These are phyloP conservation scores for Eutrema salsugineum DNA, from an alignment of 441 rosid genomes.

Conservation along the genomic window DNA sequence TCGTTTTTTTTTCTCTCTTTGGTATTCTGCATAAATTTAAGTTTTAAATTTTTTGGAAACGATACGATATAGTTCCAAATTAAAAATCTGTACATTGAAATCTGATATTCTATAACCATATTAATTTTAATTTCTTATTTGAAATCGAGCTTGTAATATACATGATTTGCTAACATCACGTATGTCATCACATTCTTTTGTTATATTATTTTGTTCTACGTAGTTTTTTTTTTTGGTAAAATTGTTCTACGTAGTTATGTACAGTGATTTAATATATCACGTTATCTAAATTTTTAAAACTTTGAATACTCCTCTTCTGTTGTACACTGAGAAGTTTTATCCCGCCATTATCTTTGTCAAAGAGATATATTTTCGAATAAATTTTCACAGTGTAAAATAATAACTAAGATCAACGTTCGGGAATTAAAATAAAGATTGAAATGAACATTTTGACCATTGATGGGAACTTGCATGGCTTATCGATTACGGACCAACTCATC, in stretches of 20 bases:
- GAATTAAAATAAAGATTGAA: neutral
- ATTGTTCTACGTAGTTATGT: neutral
- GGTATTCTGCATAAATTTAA: neutral
- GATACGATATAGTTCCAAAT: neutral
- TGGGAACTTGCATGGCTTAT: constrained; percentile 30
- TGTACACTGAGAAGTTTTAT: neutral
- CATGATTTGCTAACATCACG: neutral
- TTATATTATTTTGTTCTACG: too few species aligned
- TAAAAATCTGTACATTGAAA: neutral
- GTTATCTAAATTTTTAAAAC: neutral
- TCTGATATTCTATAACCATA: neutral
- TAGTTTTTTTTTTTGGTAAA: too few species aligned
- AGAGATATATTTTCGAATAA: neutral
- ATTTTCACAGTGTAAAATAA: neutral
- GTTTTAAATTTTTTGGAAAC: neutral
- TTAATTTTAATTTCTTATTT: neutral
- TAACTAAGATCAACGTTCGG: neutral
- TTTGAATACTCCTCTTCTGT: neutral
- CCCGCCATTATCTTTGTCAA: neutral
- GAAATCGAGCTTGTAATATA: too few species aligned
- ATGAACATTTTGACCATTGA: neutral
- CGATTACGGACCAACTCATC: constrained; percentile 23
- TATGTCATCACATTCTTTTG: neutral
- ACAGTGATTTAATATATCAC: neutral
- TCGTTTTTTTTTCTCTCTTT: neutral